Evolutionary conservation across 2,329 filamentous ascomycete genomes (phyloP).

Genomic region (Ambrosiella beaveri): DNA sequence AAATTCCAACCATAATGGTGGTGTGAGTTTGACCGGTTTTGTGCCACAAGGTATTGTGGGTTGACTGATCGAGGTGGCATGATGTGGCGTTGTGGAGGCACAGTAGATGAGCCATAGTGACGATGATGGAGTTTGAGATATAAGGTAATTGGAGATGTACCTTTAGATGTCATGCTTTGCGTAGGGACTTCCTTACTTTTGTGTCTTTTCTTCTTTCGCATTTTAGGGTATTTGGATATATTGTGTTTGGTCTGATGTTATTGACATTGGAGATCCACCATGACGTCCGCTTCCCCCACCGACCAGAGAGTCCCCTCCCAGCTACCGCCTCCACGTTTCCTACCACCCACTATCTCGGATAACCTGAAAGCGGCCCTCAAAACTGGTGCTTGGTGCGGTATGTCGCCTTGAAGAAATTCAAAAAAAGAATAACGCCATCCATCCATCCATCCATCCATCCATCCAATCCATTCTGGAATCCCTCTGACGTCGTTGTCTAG

Average conservation of each 20-base stretch:
- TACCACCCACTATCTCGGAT: slow-evolving; percentile 7
- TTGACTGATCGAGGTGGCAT: too few species aligned
- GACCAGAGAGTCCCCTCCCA: background rate
- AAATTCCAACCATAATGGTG: background rate
- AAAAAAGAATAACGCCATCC: background rate
- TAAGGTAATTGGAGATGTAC: too few species aligned
- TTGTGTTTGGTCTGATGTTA: too few species aligned
- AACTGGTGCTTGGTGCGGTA: slow-evolving; percentile 7
- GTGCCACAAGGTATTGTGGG: too few species aligned
- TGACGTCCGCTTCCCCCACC: background rate
- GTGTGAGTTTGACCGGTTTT: background rate
- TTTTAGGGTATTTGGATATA: too few species aligned
- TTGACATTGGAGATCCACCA: background rate
- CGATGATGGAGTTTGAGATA: too few species aligned
- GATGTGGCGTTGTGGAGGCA: too few species aligned
- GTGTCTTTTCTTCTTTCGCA: too few species aligned
- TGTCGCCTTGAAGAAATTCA: background rate
- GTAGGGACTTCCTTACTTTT: too few species aligned
- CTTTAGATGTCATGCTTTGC: too few species aligned
- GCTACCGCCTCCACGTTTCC: slow-evolving; percentile 9
- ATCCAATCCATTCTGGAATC: background rate
- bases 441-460: background rate
- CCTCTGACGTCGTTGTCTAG: slow-evolving; percentile 17
- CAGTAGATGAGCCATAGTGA: too few species aligned
- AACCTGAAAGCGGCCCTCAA: slow-evolving; percentile 7